These are phyloP conservation scores for Pythium diclinum DNA, from an alignment of 352 stramenopile genomes.

Conservation along the genomic window DNA sequence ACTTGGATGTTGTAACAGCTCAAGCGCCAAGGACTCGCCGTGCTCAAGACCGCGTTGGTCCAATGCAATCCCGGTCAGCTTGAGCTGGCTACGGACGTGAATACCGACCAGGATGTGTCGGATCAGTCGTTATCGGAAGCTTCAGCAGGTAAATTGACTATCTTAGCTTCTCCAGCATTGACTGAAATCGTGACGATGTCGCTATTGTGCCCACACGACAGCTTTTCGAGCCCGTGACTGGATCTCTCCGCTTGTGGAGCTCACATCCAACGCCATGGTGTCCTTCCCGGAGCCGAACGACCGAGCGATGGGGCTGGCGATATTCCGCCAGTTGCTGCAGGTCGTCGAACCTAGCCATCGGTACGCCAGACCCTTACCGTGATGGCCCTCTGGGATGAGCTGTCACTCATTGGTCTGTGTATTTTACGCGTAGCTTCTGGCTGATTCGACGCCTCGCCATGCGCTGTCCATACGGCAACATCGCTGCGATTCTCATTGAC, in stretches of 20 bases:
- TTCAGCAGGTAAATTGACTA: not conserved
- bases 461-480: conserved; percentile 73
- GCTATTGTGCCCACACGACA: not conserved
- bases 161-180: not conserved
- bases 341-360: conserved; percentile 31
- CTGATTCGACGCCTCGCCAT: conserved; percentile 40
- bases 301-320: conserved; percentile 34
- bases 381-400: not conserved
- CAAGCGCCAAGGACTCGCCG: conserved; percentile 10
- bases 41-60: conserved; percentile 14
- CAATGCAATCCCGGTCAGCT: conserved; percentile 7
- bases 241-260: conserved; percentile 54
- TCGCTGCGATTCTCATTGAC: conserved; percentile 62
- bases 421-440: conserved; percentile 35
- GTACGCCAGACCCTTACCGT: conserved; percentile 23
- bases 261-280: conserved; percentile 70
- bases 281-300: conserved; percentile 46
- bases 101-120: not conserved
- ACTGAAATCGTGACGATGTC: not conserved
- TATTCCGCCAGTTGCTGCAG: conserved; percentile 38
- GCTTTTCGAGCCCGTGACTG: conserved; percentile 45
- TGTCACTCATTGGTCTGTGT: not conserved
- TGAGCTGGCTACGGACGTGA: not conserved
- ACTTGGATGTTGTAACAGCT: not conserved
- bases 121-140: conserved; percentile 5